A percentile compares a stretch with the other conserved stretches of the same genome.
These are phyloP conservation scores for Bromus sterilis DNA, from an alignment of 176 grass and related monocot species.

Conservation along the genomic window DNA sequence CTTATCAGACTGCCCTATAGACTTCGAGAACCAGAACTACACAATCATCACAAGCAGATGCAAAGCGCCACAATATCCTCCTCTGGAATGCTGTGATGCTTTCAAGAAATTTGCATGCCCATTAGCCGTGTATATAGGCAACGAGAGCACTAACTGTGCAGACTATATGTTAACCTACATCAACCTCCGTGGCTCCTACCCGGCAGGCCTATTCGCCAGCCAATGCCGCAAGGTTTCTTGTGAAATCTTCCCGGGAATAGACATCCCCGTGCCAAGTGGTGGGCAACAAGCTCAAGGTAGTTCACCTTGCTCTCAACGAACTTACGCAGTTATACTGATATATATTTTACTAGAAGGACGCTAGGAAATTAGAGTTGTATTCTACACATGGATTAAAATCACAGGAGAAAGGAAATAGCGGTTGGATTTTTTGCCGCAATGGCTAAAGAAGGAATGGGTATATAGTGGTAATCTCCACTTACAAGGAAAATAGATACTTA, in stretches of 20 bases:
- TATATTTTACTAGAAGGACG: no score
- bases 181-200: constrained; percentile 45
- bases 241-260: neutral
- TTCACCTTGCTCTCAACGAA: neutral
- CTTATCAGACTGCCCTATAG: constrained; percentile 40
- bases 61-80: constrained; percentile 44
- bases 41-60: constrained; percentile 56
- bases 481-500: neutral
- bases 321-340: no score
- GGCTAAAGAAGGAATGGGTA: no score
- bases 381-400: no score
- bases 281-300: neutral
- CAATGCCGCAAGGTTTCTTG: constrained; percentile 49
- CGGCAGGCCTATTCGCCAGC: constrained; percentile 40
- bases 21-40: constrained; percentile 57
- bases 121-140: constrained; percentile 20
- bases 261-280: neutral
- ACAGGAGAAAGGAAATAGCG: no score
- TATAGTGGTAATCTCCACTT: neutral
- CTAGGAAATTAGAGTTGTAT: no score
- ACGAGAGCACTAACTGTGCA: constrained; percentile 30
- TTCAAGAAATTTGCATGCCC: constrained; percentile 64
- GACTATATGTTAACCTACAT: constrained; percentile 59
- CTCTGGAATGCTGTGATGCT: constrained; percentile 31
- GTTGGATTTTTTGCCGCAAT: no score